Conservation (phyloP, 1,284 basidiomycete genomes). For the Trichosporon coremiiforme region DNA sequence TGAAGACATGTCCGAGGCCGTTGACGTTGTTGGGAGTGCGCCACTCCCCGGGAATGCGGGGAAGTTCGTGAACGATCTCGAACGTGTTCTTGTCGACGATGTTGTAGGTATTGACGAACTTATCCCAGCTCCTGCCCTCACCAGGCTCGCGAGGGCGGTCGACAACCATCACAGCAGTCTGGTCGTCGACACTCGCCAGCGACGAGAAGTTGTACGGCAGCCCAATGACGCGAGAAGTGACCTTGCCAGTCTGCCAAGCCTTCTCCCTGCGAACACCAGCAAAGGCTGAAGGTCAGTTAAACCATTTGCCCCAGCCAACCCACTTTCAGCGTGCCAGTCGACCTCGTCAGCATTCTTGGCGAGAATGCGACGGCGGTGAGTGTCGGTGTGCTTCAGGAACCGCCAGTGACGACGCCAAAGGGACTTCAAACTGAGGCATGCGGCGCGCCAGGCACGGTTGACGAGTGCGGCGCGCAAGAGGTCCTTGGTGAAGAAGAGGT, state of each 20-base stretch:
- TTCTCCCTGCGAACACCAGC: background rate
- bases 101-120: background rate
- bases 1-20: background rate
- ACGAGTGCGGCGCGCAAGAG: background rate
- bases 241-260: background rate
- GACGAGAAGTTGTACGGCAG: background rate
- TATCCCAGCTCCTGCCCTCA: background rate
- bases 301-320: background rate
- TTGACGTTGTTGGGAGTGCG: background rate
- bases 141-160: background rate
- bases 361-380: background rate
- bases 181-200: background rate
- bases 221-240: background rate
- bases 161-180: background rate
- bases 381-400: background rate
- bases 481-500: background rate
- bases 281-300: background rate
- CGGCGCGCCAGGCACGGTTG: background rate
- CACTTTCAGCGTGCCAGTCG: background rate
- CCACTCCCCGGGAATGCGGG: background rate
- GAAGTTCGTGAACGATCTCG: background rate
- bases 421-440: background rate
- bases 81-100: background rate
- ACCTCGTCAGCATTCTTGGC: background rate
- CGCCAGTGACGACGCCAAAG: background rate